Base-by-base conservation (phyloP, 139 green algal species). In the Deuterostichococcus epilithicus region DNA sequence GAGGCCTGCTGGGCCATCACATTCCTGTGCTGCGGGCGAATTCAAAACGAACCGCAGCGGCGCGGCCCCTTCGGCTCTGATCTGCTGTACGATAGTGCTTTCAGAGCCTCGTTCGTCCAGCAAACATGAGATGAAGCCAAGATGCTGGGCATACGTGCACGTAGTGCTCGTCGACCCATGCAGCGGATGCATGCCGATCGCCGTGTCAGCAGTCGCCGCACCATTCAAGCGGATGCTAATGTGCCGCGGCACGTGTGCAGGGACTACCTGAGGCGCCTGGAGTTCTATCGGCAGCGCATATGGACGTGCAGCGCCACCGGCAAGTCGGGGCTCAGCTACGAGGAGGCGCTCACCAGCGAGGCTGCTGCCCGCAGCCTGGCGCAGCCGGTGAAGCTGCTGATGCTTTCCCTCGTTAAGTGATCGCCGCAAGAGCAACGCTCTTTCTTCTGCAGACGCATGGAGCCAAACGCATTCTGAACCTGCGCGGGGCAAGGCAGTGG, bases 221-320 rank as follows among this genome's bases (percentile, higher is more conserved):
- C 15, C 33, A 2, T 13, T 10, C 39, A 37, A n/a, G 36, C 30
- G n/a, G n/a, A n/a, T n/a, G n/a, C 44, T 5, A 23, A 60, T 60
- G 45, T 60, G 15, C 45, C 15, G 13, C 18, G 13, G 45, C 45
- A 60, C 45, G 13, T 26, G 35, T 36, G 38, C 82, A 89, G 84
- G 72, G 80, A 83, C 0, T 93, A 88, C 35, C 37, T 84, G 20
- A 63, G 72, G 20, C 73, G 77, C 60, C 70, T 87, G 35, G 68
- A 75, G 15, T 25, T 78, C 33, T 95, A 96, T 79, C 60, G 83
- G 5, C 68, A 82, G 58, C 82, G 86, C 5, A 5, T 82, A 5
- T 95, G 91, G 91, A 70, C 75, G 2, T 93, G 90, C 74, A 76
- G 81, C 3, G 79, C 81, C 30, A 91, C 82, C 1, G 86, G 88